A percentile compares a stretch with the other conserved stretches of the same genome.
phyloP scores from a whole-genome alignment of 768 basidiomycete species.

The Lactifluus pinguis region DNA sequence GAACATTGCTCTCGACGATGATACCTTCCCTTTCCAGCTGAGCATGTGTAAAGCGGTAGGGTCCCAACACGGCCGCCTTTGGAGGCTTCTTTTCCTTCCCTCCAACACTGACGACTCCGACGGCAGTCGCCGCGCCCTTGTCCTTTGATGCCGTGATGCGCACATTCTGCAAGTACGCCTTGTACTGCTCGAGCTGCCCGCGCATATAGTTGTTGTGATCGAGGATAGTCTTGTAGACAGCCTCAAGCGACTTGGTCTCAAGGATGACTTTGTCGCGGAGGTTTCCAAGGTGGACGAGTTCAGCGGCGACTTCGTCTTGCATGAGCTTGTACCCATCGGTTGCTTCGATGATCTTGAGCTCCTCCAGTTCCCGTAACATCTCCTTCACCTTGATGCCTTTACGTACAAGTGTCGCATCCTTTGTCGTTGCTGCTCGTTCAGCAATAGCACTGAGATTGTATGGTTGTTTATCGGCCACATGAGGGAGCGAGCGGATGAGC shows the following conservation, averaged over 20 bases:
- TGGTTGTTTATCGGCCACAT: conserved; percentile 73
- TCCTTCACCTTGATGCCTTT: conserved; percentile 99
- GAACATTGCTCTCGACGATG: conserved; percentile 98
- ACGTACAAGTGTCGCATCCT: conserved; percentile 90
- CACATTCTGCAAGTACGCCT: conserved; percentile 97
- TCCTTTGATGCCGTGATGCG: conserved; percentile 83
- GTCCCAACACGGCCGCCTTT: conserved; percentile 83
- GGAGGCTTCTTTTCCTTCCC: conserved; percentile 93
- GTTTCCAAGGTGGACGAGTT: conserved; percentile 94
- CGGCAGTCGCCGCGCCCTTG: conserved; percentile 77
- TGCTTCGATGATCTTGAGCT: conserved; percentile 75
- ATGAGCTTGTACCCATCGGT: conserved; percentile 85
- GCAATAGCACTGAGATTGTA: conserved; percentile 85
- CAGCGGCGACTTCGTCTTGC: conserved; percentile 94
- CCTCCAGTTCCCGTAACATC: conserved; percentile 94
- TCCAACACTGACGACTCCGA: conserved; percentile 91
- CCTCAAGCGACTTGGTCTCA: conserved; percentile 88
- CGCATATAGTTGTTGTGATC: conserved; percentile 98
- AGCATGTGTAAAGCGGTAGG: conserved; percentile 95
- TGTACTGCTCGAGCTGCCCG: conserved; percentile 97
- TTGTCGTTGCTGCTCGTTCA: conserved; percentile 93
- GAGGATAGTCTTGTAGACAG: conserved; percentile 98
- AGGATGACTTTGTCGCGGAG: conserved; percentile 89
- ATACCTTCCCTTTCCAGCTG: conserved; percentile 99
- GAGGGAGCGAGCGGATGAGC: conserved; percentile 89